Conservation (phyloP, 176 grass and related monocot genomes). For the Oryza brachyantha region DNA sequence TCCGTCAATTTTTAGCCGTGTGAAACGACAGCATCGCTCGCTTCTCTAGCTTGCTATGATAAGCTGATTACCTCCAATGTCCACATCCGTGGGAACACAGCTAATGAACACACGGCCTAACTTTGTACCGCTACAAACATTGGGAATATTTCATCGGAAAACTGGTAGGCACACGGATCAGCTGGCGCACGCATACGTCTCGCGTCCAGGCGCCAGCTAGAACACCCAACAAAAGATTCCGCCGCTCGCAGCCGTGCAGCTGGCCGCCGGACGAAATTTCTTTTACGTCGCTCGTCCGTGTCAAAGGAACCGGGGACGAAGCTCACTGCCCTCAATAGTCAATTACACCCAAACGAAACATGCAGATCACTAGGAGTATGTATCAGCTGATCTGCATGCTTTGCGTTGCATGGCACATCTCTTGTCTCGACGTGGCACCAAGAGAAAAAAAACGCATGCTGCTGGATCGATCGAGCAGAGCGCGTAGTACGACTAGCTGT, state of each 20-base stretch:
- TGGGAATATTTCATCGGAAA: slow-evolving; percentile 4
- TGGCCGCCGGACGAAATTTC: not conserved
- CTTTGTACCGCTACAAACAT: not conserved
- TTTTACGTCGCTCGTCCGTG: not conserved
- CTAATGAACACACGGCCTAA: not conserved
- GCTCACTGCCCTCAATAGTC: not conserved
- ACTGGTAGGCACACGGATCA: not conserved
- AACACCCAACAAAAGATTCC: slow-evolving; percentile 33
- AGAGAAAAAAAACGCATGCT: not conserved
- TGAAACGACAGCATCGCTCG: too few species aligned
- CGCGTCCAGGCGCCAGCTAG: slow-evolving; percentile 7
- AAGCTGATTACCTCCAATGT: not conserved
- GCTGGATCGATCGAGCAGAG: not conserved
- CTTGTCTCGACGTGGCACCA: not conserved
- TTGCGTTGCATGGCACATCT: not conserved
- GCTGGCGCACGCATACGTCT: slow-evolving; percentile 5
- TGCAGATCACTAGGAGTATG: not conserved
- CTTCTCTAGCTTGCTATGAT: too few species aligned
- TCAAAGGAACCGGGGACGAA: slow-evolving; percentile 21
- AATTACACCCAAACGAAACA: slow-evolving; percentile 13
- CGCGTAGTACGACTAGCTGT: not conserved
- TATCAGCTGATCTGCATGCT: not conserved
- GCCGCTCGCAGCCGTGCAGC: not conserved
- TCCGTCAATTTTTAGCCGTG: not conserved
- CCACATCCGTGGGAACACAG: not conserved